phyloP scores from a whole-genome alignment of 129 eudicot genomes.

The Logfia minima region DNA sequence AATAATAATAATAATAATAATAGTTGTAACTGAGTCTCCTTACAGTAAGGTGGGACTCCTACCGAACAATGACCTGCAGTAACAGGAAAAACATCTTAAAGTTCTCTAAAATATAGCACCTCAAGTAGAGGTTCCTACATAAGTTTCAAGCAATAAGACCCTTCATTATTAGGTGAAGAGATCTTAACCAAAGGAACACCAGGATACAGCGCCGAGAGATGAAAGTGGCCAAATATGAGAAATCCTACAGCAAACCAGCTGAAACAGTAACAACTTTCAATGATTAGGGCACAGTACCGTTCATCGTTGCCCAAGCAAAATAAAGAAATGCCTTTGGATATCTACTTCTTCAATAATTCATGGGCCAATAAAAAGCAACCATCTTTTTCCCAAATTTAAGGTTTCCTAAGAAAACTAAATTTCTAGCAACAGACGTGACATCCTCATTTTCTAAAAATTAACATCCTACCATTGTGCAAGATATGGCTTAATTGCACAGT shows the following conservation, averaged over 20 bases:
- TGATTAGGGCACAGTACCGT: conserved; percentile 11
- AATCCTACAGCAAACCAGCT: conserved; percentile 20
- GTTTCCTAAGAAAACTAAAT: background rate
- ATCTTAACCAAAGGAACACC: conserved; percentile 13
- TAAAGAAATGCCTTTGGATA: background rate
- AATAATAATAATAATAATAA: background rate
- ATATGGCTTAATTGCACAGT: background rate
- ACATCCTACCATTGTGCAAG: background rate
- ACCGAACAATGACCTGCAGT: conserved; percentile 5
- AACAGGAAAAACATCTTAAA: conserved; percentile 14
- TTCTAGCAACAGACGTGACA: background rate
- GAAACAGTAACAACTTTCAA: conserved; percentile 20
- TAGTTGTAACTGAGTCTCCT: background rate
- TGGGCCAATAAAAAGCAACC: background rate
- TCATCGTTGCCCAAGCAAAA: background rate
- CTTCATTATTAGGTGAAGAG: conserved; percentile 12
- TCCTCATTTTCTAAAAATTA: background rate
- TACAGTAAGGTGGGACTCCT: conserved; percentile 6
- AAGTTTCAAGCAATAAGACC: conserved; percentile 1
- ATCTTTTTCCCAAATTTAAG: background rate
- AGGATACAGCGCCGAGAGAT: background rate
- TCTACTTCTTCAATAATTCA: background rate
- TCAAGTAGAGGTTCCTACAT: conserved; percentile 2
- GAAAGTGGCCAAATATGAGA: conserved; percentile 3
- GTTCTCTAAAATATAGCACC: conserved; percentile 6